Percentiles rank a stretch among this genome's conserved stretches.
phyloP scores from a whole-genome alignment of 768 basidiomycete species.

The Rhodotorula graminis region DNA sequence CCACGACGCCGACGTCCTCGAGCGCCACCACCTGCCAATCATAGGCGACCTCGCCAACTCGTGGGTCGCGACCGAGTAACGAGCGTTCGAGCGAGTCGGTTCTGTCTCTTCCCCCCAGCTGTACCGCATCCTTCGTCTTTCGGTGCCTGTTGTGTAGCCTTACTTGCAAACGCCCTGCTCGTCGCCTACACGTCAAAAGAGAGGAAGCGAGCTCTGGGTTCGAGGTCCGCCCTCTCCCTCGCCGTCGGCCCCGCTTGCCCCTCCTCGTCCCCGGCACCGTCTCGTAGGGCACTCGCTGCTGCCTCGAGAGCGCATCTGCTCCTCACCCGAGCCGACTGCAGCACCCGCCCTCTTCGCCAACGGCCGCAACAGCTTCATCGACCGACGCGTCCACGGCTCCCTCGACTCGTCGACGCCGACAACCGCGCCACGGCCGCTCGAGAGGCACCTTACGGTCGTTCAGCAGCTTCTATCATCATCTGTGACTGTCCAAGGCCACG shows the following conservation, averaged over 20 bases:
- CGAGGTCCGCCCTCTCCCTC: no score
- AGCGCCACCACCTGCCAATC: slow-evolving; percentile 31
- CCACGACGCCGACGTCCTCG: slow-evolving; percentile 28
- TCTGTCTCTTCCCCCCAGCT: neutral
- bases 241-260: neutral
- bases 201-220: no score
- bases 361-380: neutral
- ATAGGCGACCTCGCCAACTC: slow-evolving; percentile 37
- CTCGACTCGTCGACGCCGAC: neutral
- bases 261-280: neutral
- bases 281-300: neutral
- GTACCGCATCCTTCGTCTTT: neutral
- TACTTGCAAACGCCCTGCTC: neutral
- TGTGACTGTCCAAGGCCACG: no score
- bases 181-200: neutral
- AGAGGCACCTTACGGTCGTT: no score
- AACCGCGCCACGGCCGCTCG: no score
- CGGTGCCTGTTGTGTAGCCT: neutral
- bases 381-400: neutral
- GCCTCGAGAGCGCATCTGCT: neutral
- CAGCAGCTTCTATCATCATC: no score
- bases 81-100: no score
- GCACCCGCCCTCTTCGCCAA: neutral
- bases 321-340: neutral
- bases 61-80: slow-evolving; percentile 35